Evolutionary conservation across 306 rosid species (phyloP).

Genomic region (Benincasa hispida): DNA sequence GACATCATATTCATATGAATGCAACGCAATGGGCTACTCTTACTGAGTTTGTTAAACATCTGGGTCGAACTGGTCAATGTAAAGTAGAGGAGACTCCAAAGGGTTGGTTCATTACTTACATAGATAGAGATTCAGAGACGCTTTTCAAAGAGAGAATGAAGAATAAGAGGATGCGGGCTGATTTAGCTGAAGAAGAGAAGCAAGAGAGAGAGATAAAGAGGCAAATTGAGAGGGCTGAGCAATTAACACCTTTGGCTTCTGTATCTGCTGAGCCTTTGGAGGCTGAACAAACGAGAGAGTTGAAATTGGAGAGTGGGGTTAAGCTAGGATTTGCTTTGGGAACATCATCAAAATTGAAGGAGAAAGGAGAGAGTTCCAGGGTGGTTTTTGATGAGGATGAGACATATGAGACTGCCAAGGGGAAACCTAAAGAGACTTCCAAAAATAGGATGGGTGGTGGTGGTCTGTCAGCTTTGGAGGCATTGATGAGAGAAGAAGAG

Average conservation of each 20-base stretch:
- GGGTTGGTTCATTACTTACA: conserved; percentile 90
- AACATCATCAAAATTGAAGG: conserved; percentile 25
- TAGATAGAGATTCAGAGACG: conserved; percentile 65
- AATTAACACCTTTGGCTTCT: conserved; percentile 18
- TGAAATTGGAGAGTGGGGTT: conserved; percentile 48
- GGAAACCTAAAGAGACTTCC: conserved; percentile 16
- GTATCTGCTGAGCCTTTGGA: conserved; percentile 26
- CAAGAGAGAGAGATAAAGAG: conserved; percentile 72
- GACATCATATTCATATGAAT: conserved; percentile 87
- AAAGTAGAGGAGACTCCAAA: conserved; percentile 93
- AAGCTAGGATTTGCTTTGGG: conserved; percentile 72
- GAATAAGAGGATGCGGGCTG: conserved; percentile 49
- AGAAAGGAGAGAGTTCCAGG: conserved; percentile 30
- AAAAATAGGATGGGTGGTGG: conserved; percentile 30
- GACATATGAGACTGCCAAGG: conserved; percentile 24
- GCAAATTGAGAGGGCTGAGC: conserved; percentile 74
- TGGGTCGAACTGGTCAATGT: conserved; percentile 73
- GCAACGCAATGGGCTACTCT: conserved; percentile 74
- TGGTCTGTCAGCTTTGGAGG: conserved; percentile 51
- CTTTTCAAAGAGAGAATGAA: conserved; percentile 75
- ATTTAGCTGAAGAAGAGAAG: conserved; percentile 78
- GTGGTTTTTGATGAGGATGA: conserved; percentile 52
- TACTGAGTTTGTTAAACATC: conserved; percentile 73
- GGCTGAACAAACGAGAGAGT: conserved; percentile 27
- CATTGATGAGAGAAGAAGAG: conserved; percentile 80